A percentile compares a stretch with the other conserved stretches of the same genome.
These are phyloP conservation scores for Gaeumannomyces sp. DNA, from an alignment of 2,329 filamentous ascomycete genomes.

Conservation along the genomic window DNA sequence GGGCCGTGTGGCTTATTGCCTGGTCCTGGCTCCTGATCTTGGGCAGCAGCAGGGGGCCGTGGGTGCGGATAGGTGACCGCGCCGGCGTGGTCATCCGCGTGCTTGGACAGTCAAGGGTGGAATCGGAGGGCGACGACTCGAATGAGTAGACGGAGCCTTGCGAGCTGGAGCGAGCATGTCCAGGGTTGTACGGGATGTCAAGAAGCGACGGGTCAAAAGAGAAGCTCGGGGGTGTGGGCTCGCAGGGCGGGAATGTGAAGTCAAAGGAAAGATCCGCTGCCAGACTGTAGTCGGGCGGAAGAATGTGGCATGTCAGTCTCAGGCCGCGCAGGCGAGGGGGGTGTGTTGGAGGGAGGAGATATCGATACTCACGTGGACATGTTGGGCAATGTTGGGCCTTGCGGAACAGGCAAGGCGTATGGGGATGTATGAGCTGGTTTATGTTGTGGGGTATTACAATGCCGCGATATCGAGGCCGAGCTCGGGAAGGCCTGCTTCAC, in stretches of 20 bases:
- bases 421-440: neutral
- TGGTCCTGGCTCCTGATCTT: conserved; percentile 85
- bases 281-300: conserved; percentile 38
- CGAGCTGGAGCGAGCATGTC: conserved; percentile 58
- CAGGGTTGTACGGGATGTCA: conserved; percentile 45
- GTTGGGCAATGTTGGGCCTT: conserved; percentile 18
- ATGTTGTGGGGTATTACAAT: neutral
- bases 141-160: conserved; percentile 62
- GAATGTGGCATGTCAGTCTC: conserved; percentile 1
- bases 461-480: neutral
- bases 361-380: conserved; percentile 38
- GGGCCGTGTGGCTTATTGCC: conserved; percentile 50
- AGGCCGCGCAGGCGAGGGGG: neutral
- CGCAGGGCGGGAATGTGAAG: conserved; percentile 51
- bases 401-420: neutral
- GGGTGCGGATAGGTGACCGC: conserved; percentile 65
- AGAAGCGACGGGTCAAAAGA: conserved; percentile 52
- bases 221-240: conserved; percentile 46
- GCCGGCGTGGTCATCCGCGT: conserved; percentile 64
- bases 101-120: conserved; percentile 37
- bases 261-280: conserved; percentile 57
- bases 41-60: conserved; percentile 74
- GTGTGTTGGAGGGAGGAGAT: neutral
- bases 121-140: conserved; percentile 60
- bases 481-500: conserved; percentile 7